Percentiles rank a stretch among this genome's conserved stretches.
Evolutionary conservation across 2,329 filamentous ascomycete genomes (phyloP).

Genomic region (Clonostachys chloroleuca): DNA sequence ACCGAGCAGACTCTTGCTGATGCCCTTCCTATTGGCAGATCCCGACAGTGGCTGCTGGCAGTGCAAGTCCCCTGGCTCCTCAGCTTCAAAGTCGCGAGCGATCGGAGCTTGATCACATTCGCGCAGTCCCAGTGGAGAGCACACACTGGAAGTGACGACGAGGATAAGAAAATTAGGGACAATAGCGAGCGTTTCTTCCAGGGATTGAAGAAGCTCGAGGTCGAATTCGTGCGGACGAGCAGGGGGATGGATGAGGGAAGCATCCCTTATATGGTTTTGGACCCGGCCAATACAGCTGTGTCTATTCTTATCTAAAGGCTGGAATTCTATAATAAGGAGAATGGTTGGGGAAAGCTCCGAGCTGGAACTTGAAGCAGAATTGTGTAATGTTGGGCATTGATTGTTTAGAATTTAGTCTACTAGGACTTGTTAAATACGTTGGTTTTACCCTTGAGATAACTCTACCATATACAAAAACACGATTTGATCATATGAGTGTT

Average conservation of each 20-base stretch:
- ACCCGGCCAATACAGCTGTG: constrained; percentile 27
- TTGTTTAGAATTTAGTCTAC: too few species aligned
- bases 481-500: too few species aligned
- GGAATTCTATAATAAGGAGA: too few species aligned
- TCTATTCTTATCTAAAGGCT: constrained; percentile 13
- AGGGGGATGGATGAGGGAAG: constrained; percentile 21
- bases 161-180: constrained; percentile 11
- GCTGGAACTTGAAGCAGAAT: too few species aligned
- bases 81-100: constrained; percentile 32
- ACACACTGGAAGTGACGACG: constrained; percentile 12
- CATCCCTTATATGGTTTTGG: constrained; percentile 30
- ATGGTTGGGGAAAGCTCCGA: too few species aligned
- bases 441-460: too few species aligned
- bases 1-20: constrained; percentile 21
- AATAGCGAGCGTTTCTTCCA: constrained; percentile 14
- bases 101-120: constrained; percentile 33
- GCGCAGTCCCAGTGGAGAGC: constrained; percentile 28
- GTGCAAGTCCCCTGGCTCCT: constrained; percentile 39
- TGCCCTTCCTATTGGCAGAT: constrained; percentile 33
- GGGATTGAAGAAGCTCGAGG: constrained; percentile 17
- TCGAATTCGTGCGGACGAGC: constrained; percentile 19
- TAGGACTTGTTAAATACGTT: too few species aligned
- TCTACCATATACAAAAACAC: too few species aligned
- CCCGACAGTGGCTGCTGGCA: constrained; percentile 37
- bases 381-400: too few species aligned